Percentiles rank a stretch among this genome's conserved stretches.
Evolutionary conservation across 352 stramenopile species (phyloP).

Genomic region (Globisporangium mamillatum): DNA sequence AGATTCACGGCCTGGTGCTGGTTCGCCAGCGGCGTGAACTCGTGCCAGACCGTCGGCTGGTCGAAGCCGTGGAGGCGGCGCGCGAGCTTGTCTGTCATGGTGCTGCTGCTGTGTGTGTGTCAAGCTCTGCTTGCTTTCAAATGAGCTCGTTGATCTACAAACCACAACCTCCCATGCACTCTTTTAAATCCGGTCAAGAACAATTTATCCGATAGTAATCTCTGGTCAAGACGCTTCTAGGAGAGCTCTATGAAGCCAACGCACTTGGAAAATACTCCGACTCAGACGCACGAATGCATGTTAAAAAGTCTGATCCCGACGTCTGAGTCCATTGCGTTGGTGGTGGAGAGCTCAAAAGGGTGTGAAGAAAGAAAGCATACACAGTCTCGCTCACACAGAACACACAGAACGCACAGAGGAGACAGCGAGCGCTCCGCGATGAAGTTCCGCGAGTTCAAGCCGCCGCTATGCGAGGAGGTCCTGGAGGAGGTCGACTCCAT

Average conservation of each 20-base stretch:
- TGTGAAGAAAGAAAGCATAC: neutral
- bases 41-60: constrained; percentile 79
- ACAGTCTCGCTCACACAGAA: neutral
- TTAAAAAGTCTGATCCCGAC: neutral
- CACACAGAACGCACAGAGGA: neutral
- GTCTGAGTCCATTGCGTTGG: constrained; percentile 2
- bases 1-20: constrained; percentile 91
- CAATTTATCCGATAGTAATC: no score
- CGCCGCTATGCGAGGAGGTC: constrained; percentile 69
- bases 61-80: constrained; percentile 69
- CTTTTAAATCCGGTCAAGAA: no score
- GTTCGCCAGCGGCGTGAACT: constrained; percentile 87
- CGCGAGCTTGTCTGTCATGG: constrained; percentile 62
- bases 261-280: neutral
- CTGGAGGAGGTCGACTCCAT: constrained; percentile 70
- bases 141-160: neutral
- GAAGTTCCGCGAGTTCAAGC: constrained; percentile 82
- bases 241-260: no score
- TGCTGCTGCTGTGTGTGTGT: neutral
- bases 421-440: constrained; percentile 23
- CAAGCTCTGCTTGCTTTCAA: neutral
- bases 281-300: neutral
- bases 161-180: no score
- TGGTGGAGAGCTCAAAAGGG: constrained; percentile 10
- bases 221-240: no score